phyloP scores from a whole-genome alignment of 2,329 filamentous ascomycete species.

The Pseudogymnoascus verrucosus region DNA sequence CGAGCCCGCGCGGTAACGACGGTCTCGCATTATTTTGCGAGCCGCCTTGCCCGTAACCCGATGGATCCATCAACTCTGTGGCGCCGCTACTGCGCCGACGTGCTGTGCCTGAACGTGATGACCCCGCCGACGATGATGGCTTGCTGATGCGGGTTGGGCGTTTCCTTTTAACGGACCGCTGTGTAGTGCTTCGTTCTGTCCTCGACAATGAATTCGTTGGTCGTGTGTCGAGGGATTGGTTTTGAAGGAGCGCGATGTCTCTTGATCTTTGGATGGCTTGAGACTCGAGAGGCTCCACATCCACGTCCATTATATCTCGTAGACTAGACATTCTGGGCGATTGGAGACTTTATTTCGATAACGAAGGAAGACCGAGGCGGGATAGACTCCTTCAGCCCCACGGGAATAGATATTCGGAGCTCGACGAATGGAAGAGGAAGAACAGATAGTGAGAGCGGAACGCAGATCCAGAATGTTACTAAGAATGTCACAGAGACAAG shows the following conservation, averaged over 20 bases:
- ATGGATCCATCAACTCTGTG: slow-evolving; percentile 21
- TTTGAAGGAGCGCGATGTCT: slow-evolving; percentile 17
- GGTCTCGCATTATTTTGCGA: not conserved
- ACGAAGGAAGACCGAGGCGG: slow-evolving; percentile 18
- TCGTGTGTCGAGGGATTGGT: slow-evolving; percentile 16
- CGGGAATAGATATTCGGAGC: slow-evolving; percentile 22
- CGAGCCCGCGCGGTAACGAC: not conserved
- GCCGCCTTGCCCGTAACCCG: not conserved
- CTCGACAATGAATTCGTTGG: not conserved
- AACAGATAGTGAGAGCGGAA: not conserved
- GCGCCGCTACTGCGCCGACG: slow-evolving; percentile 21
- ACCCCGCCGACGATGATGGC: slow-evolving; percentile 13
- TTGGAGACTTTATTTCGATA: slow-evolving; percentile 17
- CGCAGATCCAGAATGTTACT: slow-evolving; percentile 1
- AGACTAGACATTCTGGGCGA: slow-evolving; percentile 26
- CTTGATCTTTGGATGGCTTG: slow-evolving; percentile 27
- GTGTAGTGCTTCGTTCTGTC: slow-evolving; percentile 11
- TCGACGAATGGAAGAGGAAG: not conserved
- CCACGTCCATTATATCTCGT: slow-evolving; percentile 31
- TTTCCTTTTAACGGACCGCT: slow-evolving; percentile 20
- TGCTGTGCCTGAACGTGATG: slow-evolving; percentile 15
- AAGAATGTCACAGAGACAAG: slow-evolving; percentile 6
- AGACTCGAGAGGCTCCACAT: slow-evolving; percentile 29
- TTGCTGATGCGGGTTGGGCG: slow-evolving; percentile 24
- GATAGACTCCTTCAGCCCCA: slow-evolving; percentile 26